Conservation (phyloP, 2,329 filamentous ascomycete genomes). For the Microsporum ferrugineum region DNA sequence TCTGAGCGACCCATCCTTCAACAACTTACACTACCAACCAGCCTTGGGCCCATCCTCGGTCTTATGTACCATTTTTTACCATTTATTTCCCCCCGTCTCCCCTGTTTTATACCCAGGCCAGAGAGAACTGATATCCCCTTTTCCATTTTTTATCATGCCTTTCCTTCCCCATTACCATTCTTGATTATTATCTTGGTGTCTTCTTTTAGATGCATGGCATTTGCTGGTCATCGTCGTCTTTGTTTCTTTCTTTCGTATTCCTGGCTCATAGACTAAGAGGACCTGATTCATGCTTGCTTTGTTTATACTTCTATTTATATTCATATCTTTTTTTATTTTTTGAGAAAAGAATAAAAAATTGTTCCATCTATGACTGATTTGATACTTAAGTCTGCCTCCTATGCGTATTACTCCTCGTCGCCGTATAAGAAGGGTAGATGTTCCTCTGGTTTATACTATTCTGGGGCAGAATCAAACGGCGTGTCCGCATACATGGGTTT, state of each 20-base stretch:
- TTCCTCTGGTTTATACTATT: too few species aligned
- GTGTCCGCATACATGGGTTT: too few species aligned
- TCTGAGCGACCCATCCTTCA: conserved; percentile 1
- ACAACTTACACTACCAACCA: neutral
- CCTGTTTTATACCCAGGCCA: neutral
- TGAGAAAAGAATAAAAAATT: neutral
- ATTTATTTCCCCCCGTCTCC: neutral
- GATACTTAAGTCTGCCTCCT: too few species aligned
- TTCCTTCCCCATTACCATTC: neutral
- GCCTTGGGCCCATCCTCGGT: conserved; percentile 3
- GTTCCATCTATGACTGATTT: neutral
- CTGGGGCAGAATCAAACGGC: too few species aligned
- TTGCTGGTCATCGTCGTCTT: neutral
- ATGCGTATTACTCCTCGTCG: too few species aligned
- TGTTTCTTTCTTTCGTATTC: neutral
- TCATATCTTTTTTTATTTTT: neutral
- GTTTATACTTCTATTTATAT: neutral
- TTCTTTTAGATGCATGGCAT: conserved; percentile 2
- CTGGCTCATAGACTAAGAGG: conserved; percentile 1
- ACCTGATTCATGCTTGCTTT: neutral
- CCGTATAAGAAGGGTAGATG: too few species aligned
- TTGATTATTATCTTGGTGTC: conserved; percentile 3
- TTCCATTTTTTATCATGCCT: neutral
- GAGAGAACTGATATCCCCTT: neutral
- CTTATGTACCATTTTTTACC: neutral